Evolutionary conservation across 2,329 filamentous ascomycete genomes (phyloP), one percentile per base, ranked within the genome.

Genomic region (Phialophora macrospora): DNA sequence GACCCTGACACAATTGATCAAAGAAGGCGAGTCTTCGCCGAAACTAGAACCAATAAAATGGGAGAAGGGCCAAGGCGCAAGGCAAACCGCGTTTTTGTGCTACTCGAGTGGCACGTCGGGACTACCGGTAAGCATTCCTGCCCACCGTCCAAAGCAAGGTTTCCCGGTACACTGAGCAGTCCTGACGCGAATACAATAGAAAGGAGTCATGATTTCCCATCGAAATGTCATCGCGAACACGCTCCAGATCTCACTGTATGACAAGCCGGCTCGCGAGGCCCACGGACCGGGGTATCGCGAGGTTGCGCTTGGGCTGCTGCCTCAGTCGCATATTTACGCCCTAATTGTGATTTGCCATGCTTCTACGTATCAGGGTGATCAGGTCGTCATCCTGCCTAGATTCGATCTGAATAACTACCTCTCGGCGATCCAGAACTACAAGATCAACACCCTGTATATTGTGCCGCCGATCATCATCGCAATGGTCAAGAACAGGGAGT

Each of bases 201-300:
- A 93, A 88, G 91, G 90, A 52, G 91, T 93, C 60, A 92, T 91
- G 88, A 90, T 94, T 65, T 90, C 90, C 3, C 91, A 94, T 74
- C 80, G 80, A 44, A 94, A 94, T 70, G 88, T 93, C 51, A 93
- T 94, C 55, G 85, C 90, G 60, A 94, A 93, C 73, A 84, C 87
- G 0, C 73, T 92, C 55, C 90, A 93, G 74, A 82, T 88, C 62
- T 74, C 73, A 6, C 74, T 82, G 0, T 87, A 78, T 67, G 86
- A 89, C 51, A 75, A 78, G 34, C 72, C 75, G 0, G 71, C 72
- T 66, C 70, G 85, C 70, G 74, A 81, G 77, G 0, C 78, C 52
- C 77, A 75, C 26, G 78, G 80, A 44, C 75, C 77, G 3, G 73
- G 78, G 64, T 79, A 83, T 69, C 83, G 78, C 0, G 85, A 88